phyloP scores from a whole-genome alignment of 1,139 yeast species.

The Lodderomyces elongisporus region DNA sequence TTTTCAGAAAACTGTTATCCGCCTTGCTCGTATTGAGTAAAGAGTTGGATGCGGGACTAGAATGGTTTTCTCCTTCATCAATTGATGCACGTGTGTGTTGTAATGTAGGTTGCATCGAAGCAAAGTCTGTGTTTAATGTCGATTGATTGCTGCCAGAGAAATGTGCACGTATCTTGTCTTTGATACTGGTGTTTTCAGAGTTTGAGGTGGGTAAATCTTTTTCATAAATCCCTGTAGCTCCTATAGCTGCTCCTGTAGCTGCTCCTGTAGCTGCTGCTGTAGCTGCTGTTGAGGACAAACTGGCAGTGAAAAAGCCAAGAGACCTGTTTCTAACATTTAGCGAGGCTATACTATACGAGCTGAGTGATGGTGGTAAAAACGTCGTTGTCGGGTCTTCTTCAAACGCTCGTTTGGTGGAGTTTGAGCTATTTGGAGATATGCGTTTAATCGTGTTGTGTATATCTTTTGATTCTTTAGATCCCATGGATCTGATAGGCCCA shows the following conservation, averaged over 20 bases:
- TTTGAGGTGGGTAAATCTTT: conserved; percentile 15
- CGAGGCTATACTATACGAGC: conserved; percentile 48
- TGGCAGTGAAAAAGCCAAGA: conserved; percentile 4
- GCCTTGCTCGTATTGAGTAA: conserved; percentile 2
- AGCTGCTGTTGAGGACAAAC: conserved; percentile 5
- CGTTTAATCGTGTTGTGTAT: background rate
- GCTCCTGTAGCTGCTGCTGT: too few relatives aligned
- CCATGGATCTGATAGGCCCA: too few relatives aligned
- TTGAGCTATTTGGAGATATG: conserved; percentile 1
- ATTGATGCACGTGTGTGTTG: too few relatives aligned
- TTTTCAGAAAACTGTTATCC: conserved; percentile 1
- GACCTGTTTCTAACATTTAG: conserved; percentile 20
- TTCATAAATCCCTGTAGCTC: conserved; percentile 10
- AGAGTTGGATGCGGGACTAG: conserved; percentile 6
- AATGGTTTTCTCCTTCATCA: too few relatives aligned
- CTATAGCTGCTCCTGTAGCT: too few relatives aligned
- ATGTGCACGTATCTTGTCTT: conserved; percentile 12
- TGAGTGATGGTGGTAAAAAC: conserved; percentile 56
- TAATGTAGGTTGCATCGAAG: too few relatives aligned
- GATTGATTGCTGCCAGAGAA: conserved; percentile 19
- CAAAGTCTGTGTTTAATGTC: conserved; percentile 3
- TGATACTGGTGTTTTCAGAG: conserved; percentile 16
- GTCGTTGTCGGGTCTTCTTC: conserved; percentile 46
- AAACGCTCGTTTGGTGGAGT: conserved; percentile 10
- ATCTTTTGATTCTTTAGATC: too few relatives aligned